Evolutionary conservation across 345 rosid genomes (phyloP), one percentile per base, ranked within the genome.

Genomic region (Lumnitzera littorea): DNA sequence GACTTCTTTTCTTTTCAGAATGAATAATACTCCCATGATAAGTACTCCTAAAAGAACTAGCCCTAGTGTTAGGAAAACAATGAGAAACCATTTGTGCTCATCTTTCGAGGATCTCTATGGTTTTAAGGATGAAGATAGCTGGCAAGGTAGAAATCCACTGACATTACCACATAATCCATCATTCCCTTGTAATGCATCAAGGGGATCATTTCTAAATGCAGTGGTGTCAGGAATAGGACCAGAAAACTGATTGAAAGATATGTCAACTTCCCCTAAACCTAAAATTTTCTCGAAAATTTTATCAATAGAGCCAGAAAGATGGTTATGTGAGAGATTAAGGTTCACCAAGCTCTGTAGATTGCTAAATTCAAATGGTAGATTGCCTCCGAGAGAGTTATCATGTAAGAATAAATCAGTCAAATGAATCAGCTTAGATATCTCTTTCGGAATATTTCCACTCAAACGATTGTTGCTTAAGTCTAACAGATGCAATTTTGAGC

Each of bases 401-500:
- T 20, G 16, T 24, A 66, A 24, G 52, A 56, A 46, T 24, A 66
- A 51, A 13, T 66, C 31, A 11, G 15, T 41, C 5, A 58, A 27
- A 20, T 51, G 69, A 20, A 2, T 3, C 12, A 74, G 11, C 13
- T 27, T 48, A 25, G 62, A 50, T 1, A 78, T 16, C 2, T 56
- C 13, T 4, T 0, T 2, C 0, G 78, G 78, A 62, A 80, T 78
- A 14, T 47, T 9, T 41, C 60, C 57, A 5, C n/a, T 59, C 16
- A 83, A 60, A 1, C 55, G 0, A 17, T 83, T 78, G 23, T n/a
- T 50, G 50, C 85, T 74, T 76, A 83, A 17, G 63, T 48, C 56
- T 36, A 36, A 36, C 3, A 36, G 43, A 2, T 36, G 9, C 43
- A 36, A 36, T 36, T 36, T 36, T 7, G 41, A 78, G 48, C 54